Base-by-base conservation (phyloP, 345 rosid genomes). In the Physaria fendleri region DNA sequence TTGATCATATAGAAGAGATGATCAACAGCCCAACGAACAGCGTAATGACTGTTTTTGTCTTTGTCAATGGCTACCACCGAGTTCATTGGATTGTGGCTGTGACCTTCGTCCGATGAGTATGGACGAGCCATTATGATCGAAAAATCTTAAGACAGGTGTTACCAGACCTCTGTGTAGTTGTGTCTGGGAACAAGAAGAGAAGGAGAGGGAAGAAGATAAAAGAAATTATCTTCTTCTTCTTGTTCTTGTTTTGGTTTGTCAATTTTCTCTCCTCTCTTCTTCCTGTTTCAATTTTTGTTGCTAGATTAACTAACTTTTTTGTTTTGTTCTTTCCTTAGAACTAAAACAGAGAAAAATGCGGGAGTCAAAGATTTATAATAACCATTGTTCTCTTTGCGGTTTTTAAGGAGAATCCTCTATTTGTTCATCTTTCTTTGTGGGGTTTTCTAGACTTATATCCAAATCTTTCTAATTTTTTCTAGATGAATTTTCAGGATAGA, bases 11-110 rank as follows among this genome's bases (percentile, higher is more conserved):
- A 35, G 23, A 65, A 59, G 39, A 88, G 95, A 73, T 79, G 79
- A 24, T 92, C 95, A 4, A 82, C 78, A 17, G 95, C 90, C 98
- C 98, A 92, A 16, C 90, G 81, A n/a, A 84, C 85, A 24, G 95
- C 96, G 30, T 74, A 78, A 5, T 71, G 82, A 81, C 93, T 88
- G 79, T 80, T 85, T 79, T 82, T 88, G 64, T 84, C 90, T 62
- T 71, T 88, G 68, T 84, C 92, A n/a, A 92, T 60, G 43, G 96
- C 95, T 21, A 88, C 88, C 3, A 72, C 83, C 17, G 85, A 65
- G 67, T 75, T 78, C 8, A 55, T 13, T 2, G 76, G 76, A 0
- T 73, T 27, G 16, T 63, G 28, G 14, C 56, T 28, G 21, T 63
- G 29, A n/a, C 53, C 33, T 18, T 78, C 76, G 1, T 81, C 82